Percentiles rank a stretch among this genome's conserved stretches.
Conservation (phyloP, 2,329 filamentous ascomycete species). For the Trichoderma koningiopsis region DNA sequence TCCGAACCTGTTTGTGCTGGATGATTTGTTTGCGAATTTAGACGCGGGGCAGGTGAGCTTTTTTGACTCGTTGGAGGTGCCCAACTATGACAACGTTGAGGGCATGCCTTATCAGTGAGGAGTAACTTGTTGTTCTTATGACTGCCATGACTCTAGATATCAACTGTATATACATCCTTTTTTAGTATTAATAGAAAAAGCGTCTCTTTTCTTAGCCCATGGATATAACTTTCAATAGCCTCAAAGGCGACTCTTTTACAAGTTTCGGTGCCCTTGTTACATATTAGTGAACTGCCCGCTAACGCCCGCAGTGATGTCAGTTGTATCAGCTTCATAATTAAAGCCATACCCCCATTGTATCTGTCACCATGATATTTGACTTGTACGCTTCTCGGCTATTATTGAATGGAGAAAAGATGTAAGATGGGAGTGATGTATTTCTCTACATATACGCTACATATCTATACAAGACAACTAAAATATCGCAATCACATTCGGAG, state of each 20-base stretch:
- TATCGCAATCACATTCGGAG: slow-evolving; percentile 3
- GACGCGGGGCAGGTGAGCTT: slow-evolving; percentile 4
- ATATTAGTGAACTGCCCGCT: neutral
- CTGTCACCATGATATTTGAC: neutral
- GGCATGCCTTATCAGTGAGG: neutral
- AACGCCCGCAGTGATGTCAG: neutral
- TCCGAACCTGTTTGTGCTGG: neutral
- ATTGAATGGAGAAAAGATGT: neutral
- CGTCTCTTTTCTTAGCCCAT: neutral
- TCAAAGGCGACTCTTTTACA: too few relatives aligned
- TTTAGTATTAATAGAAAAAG: neutral
- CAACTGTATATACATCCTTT: neutral
- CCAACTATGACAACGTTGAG: slow-evolving; percentile 3
- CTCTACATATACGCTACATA: neutral
- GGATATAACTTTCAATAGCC: too few relatives aligned
- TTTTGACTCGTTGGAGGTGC: slow-evolving; percentile 5
- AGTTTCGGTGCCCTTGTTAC: too few relatives aligned
- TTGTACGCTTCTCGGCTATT: too few relatives aligned
- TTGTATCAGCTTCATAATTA: neutral
- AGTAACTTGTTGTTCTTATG: neutral
- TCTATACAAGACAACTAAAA: neutral
- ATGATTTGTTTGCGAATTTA: neutral
- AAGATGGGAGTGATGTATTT: neutral
- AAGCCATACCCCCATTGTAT: neutral
- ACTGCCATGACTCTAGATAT: neutral